Percentiles rank a stretch among this genome's conserved stretches.
These are phyloP conservation scores for Acanthamoeba healyi DNA, from an alignment of 208 protist species.

Conservation along the genomic window DNA sequence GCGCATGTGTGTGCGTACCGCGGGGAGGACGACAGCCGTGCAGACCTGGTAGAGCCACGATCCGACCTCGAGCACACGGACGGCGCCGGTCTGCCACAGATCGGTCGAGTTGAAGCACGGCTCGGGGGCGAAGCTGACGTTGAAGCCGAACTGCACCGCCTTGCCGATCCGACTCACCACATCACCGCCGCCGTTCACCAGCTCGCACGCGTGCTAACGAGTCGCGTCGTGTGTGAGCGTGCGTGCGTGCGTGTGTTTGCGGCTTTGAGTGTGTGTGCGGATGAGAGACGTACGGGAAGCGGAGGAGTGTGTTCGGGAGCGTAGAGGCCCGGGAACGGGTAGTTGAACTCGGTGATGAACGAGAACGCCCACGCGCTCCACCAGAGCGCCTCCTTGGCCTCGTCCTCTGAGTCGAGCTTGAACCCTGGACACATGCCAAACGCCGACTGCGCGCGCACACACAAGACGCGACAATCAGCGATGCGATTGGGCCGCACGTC, in stretches of 20 bases:
- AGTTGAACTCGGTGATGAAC: slow-evolving; percentile 21
- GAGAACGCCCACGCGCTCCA: not conserved
- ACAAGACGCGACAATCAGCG: not conserved
- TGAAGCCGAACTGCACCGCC: not conserved
- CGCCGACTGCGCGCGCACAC: not conserved
- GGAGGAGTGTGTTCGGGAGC: not conserved
- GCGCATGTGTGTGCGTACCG: slow-evolving; percentile 19
- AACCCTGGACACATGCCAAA: not conserved
- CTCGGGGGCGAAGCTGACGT: not conserved
- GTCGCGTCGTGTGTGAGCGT: no score
- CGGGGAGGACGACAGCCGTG: slow-evolving; percentile 87
- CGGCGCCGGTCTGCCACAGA: not conserved
- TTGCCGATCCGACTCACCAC: not conserved
- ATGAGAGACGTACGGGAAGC: not conserved
- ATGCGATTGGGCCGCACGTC: not conserved
- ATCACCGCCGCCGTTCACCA: not conserved
- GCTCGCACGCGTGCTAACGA: not conserved
- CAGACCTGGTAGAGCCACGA: slow-evolving; percentile 89
- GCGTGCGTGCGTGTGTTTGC: no score
- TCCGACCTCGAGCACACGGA: not conserved
- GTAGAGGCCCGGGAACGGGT: not conserved
- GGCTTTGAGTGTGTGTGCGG: no score
- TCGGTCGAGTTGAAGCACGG: slow-evolving; percentile 16
- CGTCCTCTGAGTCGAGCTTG: not conserved
- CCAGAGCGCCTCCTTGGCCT: not conserved